Base-by-base conservation (phyloP, 2,329 filamentous ascomycete genomes). In the Xylaria digitata region DNA sequence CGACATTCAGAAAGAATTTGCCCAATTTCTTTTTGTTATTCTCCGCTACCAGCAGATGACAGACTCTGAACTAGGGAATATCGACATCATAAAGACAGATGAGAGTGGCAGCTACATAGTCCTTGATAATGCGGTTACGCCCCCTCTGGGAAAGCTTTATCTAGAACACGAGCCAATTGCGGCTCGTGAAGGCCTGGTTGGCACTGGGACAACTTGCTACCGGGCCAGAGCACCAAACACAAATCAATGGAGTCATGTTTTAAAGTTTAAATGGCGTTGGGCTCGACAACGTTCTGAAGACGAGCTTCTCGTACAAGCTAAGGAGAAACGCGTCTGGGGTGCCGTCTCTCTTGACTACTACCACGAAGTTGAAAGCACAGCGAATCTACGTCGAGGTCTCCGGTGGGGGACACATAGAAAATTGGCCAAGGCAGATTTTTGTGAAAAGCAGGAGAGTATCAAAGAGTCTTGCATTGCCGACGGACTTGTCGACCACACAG, bases 221-320 rank as follows among this genome's bases (percentile, higher is more conserved):
- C 71, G 74, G 32, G 74, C 74, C 49, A 76, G 65, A 70, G 66
- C 26, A 26, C 65, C 69, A 43, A 63, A 60, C 56, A 76, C 75
- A 4, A 52, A 67, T 65, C 63, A 40, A 69, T 79, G 74, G 75
- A 57, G 71, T 54, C 72, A 71, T 63, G 72, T 75, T 59, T 43
- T 79, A 26, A 79, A 79, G 59, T 76, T 77, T 62, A 78, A 76
- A 62, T 79, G 77, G 77, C 76, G 77, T 21, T 76, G 73, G 74
- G 73, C 69, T 4, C 72, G 70, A 50, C 67, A 73, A 0, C 74
- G 73, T 62, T 70, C 74, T 1, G 78, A 80, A 65, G 71, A 76
- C 26, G 75, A 79, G 69, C 71, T 80, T 62, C 70, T 79, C 23
- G 73, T 64, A 42, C 53, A 77, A 54, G 75, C 70, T 21, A 70